Percentiles rank a stretch among this genome's conserved stretches.
These are phyloP conservation scores for Gyromitra esculenta DNA, from an alignment of 2,329 filamentous ascomycete species.

Conservation along the genomic window DNA sequence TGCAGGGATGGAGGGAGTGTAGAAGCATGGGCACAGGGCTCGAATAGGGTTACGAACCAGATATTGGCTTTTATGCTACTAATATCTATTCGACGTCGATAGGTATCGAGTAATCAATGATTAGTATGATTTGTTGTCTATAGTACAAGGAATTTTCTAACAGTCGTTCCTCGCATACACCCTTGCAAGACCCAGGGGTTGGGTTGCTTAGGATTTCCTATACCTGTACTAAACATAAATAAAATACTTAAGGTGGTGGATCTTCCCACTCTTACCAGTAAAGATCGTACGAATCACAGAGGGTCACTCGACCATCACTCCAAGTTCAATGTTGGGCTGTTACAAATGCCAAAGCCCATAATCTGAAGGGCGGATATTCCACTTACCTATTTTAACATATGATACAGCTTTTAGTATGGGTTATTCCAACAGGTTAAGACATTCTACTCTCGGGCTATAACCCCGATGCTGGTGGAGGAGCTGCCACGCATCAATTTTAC, in stretches of 20 bases:
- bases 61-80: not conserved
- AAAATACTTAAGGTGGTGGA: not conserved
- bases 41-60: conserved; percentile 9
- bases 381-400: too few relatives aligned
- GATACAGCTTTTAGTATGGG: too few relatives aligned
- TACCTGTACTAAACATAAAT: not conserved
- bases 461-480: too few relatives aligned
- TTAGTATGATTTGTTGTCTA: not conserved
- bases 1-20: conserved; percentile 47
- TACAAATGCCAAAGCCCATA: too few relatives aligned
- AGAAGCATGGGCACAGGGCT: conserved; percentile 48
- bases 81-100: not conserved
- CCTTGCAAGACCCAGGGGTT: not conserved
- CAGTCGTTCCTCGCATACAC: not conserved
- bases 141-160: not conserved
- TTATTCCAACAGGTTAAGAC: too few relatives aligned
- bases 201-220: not conserved
- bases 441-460: too few relatives aligned
- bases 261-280: not conserved
- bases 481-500: too few relatives aligned
- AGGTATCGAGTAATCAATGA: not conserved
- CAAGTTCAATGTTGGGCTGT: not conserved
- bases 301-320: not conserved
- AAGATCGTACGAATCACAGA: not conserved
- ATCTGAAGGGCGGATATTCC: too few relatives aligned